phyloP scores from a whole-genome alignment of 768 basidiomycete genomes.

The Rhizopogon rudus region DNA sequence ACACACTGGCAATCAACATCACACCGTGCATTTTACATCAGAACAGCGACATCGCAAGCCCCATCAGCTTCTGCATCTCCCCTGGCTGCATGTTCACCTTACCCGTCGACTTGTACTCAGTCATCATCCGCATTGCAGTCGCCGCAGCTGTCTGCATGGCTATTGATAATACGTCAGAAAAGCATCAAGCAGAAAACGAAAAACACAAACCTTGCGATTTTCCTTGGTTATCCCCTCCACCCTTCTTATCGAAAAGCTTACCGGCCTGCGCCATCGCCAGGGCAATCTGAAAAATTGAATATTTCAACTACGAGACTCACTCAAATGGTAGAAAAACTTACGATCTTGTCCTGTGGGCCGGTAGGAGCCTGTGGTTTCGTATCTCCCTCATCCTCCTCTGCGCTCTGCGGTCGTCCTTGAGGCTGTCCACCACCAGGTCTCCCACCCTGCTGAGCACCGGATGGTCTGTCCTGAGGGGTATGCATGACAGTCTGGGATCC shows the following conservation, averaged over 20 bases:
- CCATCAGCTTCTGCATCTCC: constrained; percentile 23
- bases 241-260: constrained; percentile 29
- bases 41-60: constrained; percentile 20
- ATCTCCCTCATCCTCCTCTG: constrained; percentile 10
- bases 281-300: constrained; percentile 11
- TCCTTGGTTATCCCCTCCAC: constrained; percentile 9
- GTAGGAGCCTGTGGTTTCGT: constrained; percentile 2
- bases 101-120: constrained; percentile 19
- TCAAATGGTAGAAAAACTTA: constrained; percentile 8
- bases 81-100: constrained; percentile 19
- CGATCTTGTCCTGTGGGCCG: constrained; percentile 23
- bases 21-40: constrained; percentile 2
- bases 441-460: not conserved
- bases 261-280: constrained; percentile 29
- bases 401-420: not conserved
- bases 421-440: constrained; percentile 2
- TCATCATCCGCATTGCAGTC: constrained; percentile 23
- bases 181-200: not conserved
- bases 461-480: not conserved
- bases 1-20: not conserved
- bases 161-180: not conserved
- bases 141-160: constrained; percentile 28
- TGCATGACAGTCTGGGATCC: not conserved
- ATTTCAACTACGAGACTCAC: not conserved
- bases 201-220: constrained; percentile 21